Evolutionary conservation across 2,329 filamentous ascomycete species (phyloP).

Genomic region (Cercospora nicotianae): DNA sequence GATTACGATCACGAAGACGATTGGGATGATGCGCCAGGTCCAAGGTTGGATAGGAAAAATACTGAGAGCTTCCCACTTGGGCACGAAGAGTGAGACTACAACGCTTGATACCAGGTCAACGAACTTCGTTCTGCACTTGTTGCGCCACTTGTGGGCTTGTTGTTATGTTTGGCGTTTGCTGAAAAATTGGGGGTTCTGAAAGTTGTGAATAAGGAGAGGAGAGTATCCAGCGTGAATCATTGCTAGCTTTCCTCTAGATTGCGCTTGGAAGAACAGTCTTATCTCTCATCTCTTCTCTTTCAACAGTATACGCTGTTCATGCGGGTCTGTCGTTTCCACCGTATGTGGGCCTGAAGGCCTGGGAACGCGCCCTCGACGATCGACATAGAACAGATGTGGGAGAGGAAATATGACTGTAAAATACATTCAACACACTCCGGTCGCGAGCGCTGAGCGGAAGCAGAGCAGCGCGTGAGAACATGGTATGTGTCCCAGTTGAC

Average conservation of each 20-base stretch:
- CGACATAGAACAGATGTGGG: too few species aligned
- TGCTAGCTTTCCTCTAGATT: background rate
- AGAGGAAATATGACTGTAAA: too few species aligned
- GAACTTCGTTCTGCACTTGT: background rate
- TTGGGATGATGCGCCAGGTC: background rate
- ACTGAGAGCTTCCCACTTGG: background rate
- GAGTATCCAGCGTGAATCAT: background rate
- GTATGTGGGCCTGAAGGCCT: too few species aligned
- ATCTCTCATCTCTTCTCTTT: background rate
- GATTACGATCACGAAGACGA: conserved; percentile 4
- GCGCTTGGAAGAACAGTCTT: background rate
- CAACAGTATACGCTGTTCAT: too few species aligned
- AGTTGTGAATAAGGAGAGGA: background rate
- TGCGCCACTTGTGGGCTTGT: background rate
- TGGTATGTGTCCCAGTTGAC: too few species aligned
- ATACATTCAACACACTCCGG: too few species aligned
- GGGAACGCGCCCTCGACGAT: too few species aligned
- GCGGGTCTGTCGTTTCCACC: too few species aligned
- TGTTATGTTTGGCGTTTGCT: background rate
- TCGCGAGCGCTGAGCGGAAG: too few species aligned
- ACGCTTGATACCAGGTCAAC: background rate
- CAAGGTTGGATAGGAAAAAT: background rate
- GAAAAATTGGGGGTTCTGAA: background rate
- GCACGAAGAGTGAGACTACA: background rate
- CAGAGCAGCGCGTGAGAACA: too few species aligned